Base-by-base conservation (phyloP, 2,329 filamentous ascomycete species). In the Alternaria conjuncta region DNA sequence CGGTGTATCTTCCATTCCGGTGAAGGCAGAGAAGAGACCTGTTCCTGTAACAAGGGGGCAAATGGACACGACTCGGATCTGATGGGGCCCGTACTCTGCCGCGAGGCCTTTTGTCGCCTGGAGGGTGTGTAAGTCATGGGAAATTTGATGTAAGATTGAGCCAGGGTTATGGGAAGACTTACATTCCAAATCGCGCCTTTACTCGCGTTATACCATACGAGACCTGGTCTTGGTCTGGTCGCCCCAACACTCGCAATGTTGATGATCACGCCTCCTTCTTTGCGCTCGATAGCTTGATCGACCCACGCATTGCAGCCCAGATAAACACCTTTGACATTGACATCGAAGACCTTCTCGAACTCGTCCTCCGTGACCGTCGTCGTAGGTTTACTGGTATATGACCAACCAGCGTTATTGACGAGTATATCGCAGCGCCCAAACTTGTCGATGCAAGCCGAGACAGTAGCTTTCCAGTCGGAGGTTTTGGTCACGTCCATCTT, bases 1-100 rank as follows among this genome's bases (percentile, higher is more conserved):
- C 0, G 86, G 84, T 0, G 88, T 91, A 57, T 89, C 86, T 13
- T 88, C 83, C 67, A 89, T 87, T 3, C 88, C 87, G 0, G 88
- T 82, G 68, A 90, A 90, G 28, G 75, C 77, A 25, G 82, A 82
- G 66, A 87, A 88, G 23, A 93, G 83, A 3, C 87, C 89, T 0
- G 91, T 93, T 15, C 84, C 87, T 2, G 87, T 89, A 1, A 92
- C 83, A 0, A 92, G 85, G 0, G 90, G 91, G 50, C 89, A 91
- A 13, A 94, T 87, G 2, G 87, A 86, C 66, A 93, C 93, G 71
- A 94, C 89, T 0, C 91, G 86, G 67, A 94, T 92, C 68, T 92
- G 86, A 58, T 91, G 86, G 0, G 87, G 85, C 0, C 89, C 92
- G 70, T 91, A 94, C 77, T 94, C 91, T 2, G 90, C 88, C 1